These are phyloP conservation scores for Discostella pseudostelligera DNA, from an alignment of 108 stramenopile species.

Conservation along the genomic window DNA sequence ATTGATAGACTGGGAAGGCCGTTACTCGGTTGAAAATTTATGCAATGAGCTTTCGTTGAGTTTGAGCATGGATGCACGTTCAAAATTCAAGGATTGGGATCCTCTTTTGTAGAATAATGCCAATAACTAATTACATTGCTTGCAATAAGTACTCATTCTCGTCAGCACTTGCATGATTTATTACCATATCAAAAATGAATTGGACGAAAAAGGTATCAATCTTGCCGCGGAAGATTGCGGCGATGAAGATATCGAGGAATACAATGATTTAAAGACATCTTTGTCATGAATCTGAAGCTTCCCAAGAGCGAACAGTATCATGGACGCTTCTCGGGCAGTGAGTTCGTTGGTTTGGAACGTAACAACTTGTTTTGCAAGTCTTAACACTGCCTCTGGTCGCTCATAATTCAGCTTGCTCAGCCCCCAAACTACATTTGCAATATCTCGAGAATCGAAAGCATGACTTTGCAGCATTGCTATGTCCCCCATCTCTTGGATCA, in stretches of 20 bases:
- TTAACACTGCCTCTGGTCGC: conserved; percentile 22
- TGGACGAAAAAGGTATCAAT: too few species aligned
- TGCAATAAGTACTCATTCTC: too few species aligned
- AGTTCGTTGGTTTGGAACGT: conserved; percentile 8
- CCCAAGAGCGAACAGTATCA: conserved; percentile 58
- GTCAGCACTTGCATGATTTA: too few species aligned
- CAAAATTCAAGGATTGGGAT: not conserved
- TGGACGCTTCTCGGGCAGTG: conserved; percentile 59
- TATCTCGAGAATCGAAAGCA: conserved; percentile 51
- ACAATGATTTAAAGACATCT: conserved; percentile 50
- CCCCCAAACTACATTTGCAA: conserved; percentile 68
- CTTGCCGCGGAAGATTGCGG: too few species aligned
- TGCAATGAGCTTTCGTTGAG: conserved; percentile 7
- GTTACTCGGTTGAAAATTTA: conserved; percentile 17
- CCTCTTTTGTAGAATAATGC: not conserved
- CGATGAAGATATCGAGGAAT: too few species aligned
- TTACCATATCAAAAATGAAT: too few species aligned
- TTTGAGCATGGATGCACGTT: conserved; percentile 3
- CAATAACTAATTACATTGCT: too few species aligned
- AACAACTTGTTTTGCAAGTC: conserved; percentile 37
- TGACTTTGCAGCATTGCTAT: conserved; percentile 17
- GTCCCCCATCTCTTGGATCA: conserved; percentile 24
- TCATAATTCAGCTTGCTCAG: conserved; percentile 51
- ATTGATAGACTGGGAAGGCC: conserved; percentile 22
- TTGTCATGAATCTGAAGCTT: conserved; percentile 54